Base-by-base conservation (phyloP, 1,284 basidiomycete genomes). In the Fomitopsis schrenkii region DNA sequence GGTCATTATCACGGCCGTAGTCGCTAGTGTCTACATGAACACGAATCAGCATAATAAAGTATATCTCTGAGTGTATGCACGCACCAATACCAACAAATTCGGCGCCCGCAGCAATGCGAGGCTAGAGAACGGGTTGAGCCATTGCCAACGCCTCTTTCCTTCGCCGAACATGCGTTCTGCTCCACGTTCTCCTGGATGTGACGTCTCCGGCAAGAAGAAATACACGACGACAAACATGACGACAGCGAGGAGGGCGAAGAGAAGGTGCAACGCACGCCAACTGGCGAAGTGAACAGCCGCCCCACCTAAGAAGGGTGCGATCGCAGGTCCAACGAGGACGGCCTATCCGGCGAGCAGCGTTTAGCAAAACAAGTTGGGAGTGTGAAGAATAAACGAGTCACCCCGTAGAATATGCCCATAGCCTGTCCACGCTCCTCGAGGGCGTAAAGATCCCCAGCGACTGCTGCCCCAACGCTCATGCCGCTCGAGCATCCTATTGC, bases 191-290 rank as follows among this genome's bases (percentile, higher is more conserved):
- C 78, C 70, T 40, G 84, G 75, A 67, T 88, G 86, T 17, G 79
- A 81, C 3, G 91, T 92, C 68, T 94, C 91, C 0, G 91, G 90
- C 28, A 92, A 77, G 63, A 82, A 81, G 22, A 82, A 60, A 4
- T 74, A 68, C 41, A 86, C 76, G 9, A 81, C 67, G 0, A 80
- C 19, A 46, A 85, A 77, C 52, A 53, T 36, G 52, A 53, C 10
- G 52, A 53, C 52, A 1, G 79, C 76, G 0, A 81, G 50, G 17
- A 56, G 38, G 40, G 40, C 55, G 8, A 45, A 41, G 15, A 56
- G 15, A 0, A 80, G 62, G 71, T 93, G 90, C 72, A 89, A 83
- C 1, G 80, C 69, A 3, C 89, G 80, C 91, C 91, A 93, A 0
- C 88, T 86, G 41, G 76, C 78, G 64, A 85, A 85, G 55, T 83